phyloP scores from a whole-genome alignment of 2,329 filamentous ascomycete species.

The Hortaea sp. region DNA sequence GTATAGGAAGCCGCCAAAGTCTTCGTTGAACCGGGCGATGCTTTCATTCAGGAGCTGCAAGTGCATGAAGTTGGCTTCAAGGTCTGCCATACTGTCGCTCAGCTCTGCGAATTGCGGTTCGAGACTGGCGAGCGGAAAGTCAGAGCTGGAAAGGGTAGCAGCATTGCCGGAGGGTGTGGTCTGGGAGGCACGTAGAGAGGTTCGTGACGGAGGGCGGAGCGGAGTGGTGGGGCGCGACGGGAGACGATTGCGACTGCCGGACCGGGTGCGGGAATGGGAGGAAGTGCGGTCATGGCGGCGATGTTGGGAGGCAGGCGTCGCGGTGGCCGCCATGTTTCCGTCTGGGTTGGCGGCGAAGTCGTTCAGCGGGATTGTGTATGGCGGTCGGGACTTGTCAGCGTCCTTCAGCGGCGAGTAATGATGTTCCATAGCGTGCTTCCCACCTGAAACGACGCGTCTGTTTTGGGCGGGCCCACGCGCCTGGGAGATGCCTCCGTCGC shows the following conservation, averaged over 20 bases:
- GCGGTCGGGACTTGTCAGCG: background rate
- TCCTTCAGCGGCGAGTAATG: background rate
- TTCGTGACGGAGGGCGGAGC: constrained; percentile 78
- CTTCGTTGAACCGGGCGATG: constrained; percentile 84
- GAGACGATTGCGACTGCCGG: constrained; percentile 35
- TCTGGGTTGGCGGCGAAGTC: background rate
- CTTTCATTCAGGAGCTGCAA: constrained; percentile 96
- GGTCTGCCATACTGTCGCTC: constrained; percentile 84
- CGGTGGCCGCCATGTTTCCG: constrained; percentile 10
- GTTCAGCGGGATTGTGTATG: background rate
- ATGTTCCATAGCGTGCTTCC: background rate
- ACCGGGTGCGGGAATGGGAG: constrained; percentile 38
- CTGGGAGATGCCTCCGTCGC: too few species aligned
- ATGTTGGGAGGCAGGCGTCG: constrained; percentile 6
- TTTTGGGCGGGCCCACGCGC: too few species aligned
- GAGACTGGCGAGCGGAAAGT: constrained; percentile 67
- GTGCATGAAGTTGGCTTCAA: constrained; percentile 96
- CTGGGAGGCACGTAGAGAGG: constrained; percentile 68
- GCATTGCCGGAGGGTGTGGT: constrained; percentile 32
- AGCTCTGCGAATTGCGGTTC: constrained; percentile 90
- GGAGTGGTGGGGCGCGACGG: constrained; percentile 80
- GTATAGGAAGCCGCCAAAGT: constrained; percentile 90
- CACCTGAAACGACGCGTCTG: background rate
- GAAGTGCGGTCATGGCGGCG: constrained; percentile 3
- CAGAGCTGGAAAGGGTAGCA: constrained; percentile 34